These are phyloP conservation scores for Exutisphaerella laricina DNA, from an alignment of 2,329 filamentous ascomycete species.

Conservation along the genomic window DNA sequence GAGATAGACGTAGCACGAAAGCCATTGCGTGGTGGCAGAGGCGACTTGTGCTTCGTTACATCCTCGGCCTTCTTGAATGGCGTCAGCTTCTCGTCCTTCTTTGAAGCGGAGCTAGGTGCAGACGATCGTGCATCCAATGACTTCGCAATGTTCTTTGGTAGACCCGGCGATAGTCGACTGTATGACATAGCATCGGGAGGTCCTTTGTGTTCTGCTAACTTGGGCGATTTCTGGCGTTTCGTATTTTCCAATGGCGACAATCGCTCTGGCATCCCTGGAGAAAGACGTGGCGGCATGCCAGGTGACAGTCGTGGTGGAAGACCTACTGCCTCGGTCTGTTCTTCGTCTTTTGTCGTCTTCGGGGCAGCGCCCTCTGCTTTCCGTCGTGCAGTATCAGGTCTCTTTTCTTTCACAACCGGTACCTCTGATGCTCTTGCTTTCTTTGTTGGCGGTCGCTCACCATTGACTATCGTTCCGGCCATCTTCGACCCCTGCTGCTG, in stretches of 20 bases:
- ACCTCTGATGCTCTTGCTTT: constrained; percentile 8
- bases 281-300: constrained; percentile 16
- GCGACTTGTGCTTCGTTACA: constrained; percentile 25
- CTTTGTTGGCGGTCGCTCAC: neutral
- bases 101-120: constrained; percentile 15
- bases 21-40: constrained; percentile 27
- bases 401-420: constrained; percentile 6
- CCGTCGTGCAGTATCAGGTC: neutral
- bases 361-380: neutral
- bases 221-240: neutral
- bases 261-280: constrained; percentile 18
- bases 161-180: constrained; percentile 48
- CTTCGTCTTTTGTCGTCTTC: constrained; percentile 1
- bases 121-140: constrained; percentile 41
- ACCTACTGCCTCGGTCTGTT: constrained; percentile 7
- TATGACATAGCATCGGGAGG: neutral
- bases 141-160: constrained; percentile 52
- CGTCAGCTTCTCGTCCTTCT: constrained; percentile 19
- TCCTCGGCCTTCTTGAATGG: constrained; percentile 17
- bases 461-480: neutral
- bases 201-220: too few species aligned
- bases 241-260: constrained; percentile 17
- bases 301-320: constrained; percentile 18
- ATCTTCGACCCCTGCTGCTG: neutral
- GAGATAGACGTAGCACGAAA: constrained; percentile 28